A percentile compares a stretch with the other conserved stretches of the same genome.
These are phyloP conservation scores for Pseudogymnoascus sp. DNA, from an alignment of 2,329 filamentous ascomycete species.

Conservation along the genomic window DNA sequence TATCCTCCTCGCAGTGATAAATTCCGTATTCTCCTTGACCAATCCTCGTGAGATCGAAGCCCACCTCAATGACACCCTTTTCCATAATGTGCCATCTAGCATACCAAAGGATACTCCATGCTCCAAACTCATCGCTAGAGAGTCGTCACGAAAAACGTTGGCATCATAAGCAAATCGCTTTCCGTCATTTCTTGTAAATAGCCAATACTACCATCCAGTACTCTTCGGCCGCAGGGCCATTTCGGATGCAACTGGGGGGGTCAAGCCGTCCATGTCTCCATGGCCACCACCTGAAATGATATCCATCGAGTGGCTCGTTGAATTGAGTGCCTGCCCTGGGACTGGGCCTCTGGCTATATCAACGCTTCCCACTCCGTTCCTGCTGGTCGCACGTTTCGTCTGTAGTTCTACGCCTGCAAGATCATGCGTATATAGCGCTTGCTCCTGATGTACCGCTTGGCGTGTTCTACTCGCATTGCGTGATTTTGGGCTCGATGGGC, in stretches of 20 bases:
- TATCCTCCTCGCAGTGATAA: not conserved
- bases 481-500: conserved; percentile 7
- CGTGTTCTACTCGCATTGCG: conserved; percentile 9
- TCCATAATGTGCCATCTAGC: not conserved
- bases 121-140: not conserved
- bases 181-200: not conserved
- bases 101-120: not conserved
- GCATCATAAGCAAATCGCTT: not conserved
- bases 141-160: not conserved
- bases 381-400: not conserved
- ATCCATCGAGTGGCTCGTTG: not conserved
- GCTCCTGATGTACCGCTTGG: not conserved
- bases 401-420: not conserved
- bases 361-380: not conserved
- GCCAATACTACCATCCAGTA: not conserved
- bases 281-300: not conserved
- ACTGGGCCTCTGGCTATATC: not conserved
- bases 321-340: not conserved
- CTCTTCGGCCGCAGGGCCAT: not conserved
- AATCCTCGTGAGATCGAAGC: not conserved
- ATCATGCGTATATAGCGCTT: not conserved
- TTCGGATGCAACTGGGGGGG: not conserved
- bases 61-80: not conserved
- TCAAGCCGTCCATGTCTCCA: not conserved
- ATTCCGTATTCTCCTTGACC: not conserved